A percentile compares a stretch with the other conserved stretches of the same genome.
phyloP scores from a whole-genome alignment of 495 filamentous ascomycete species.

The Cenococcum geophilum region DNA sequence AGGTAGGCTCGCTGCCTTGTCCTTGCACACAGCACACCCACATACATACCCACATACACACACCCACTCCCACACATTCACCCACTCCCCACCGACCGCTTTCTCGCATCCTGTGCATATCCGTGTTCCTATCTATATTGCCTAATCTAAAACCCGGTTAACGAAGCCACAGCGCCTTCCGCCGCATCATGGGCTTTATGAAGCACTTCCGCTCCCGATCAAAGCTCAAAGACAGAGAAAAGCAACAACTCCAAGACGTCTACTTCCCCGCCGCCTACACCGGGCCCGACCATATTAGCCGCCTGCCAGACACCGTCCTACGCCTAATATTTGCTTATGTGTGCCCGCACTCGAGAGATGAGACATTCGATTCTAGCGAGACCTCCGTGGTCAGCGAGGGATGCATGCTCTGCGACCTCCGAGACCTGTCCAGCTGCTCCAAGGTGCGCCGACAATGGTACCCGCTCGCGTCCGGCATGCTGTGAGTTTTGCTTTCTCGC shows the following conservation, averaged over 20 bases:
- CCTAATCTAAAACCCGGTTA: constrained; percentile 12
- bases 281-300: constrained; percentile 44
- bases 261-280: constrained; percentile 29
- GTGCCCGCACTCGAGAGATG: constrained; percentile 75
- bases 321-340: constrained; percentile 69
- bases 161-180: constrained; percentile 14
- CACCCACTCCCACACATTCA: neutral
- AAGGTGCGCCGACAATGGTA: constrained; percentile 70
- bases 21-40: neutral
- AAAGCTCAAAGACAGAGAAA: constrained; percentile 34
- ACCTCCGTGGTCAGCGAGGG: constrained; percentile 73
- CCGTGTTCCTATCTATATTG: constrained; percentile 14
- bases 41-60: neutral
- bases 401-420: constrained; percentile 93
- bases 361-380: constrained; percentile 74
- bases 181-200: constrained; percentile 44
- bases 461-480: constrained; percentile 28
- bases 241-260: constrained; percentile 11
- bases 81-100: neutral
- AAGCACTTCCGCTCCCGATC: constrained; percentile 42
- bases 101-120: neutral
- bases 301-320: constrained; percentile 59
- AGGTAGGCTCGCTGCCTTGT: constrained; percentile 1
- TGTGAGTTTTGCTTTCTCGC: constrained; percentile 13
- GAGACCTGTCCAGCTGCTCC: constrained; percentile 77